Base-by-base conservation (phyloP, 768 basidiomycete species). In the Kwoniella heveanensis region DNA sequence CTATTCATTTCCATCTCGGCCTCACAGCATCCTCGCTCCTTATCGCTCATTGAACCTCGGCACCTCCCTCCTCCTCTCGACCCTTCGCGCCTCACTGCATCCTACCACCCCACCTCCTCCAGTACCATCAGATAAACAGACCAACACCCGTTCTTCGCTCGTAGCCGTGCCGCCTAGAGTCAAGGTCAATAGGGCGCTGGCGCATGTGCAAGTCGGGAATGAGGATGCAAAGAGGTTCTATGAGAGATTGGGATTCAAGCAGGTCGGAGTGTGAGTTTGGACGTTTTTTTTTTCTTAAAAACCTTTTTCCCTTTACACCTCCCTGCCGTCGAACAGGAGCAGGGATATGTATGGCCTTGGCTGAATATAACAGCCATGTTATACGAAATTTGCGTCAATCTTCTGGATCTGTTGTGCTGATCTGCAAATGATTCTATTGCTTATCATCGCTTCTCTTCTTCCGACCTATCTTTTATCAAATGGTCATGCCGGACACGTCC, bases 171-270 rank as follows among this genome's bases (percentile, higher is more conserved):
- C 65, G 10, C 65, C 72, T 19, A 60, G 77, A 30, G 69, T 72
- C 44, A 59, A 62, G 9, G 70, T 76, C 1, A 76, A 67, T n/a
- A 48, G 73, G 36, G 78, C 74, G 5, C 55, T 74, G 55, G 72
- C 66, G 19, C 72, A 74, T 54, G 73, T 75, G 2, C 78, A 76
- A 44, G 72, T 74, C 1, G 71, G 69, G 21, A 79, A 77, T 63
- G 73, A 74, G 2, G 71, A 65, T 26, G 78, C 74, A 7, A 77
- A 76, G 67, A 64, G 74, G 48, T 79, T 79, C 57, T 79, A 79
- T 51, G 73, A 74, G 56, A 68, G 68, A 49, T 63, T 67, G 39
- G 78, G 78, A 7, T 79, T 79, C 68, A 72, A 68, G 54, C 72
- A 68, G 32, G 61, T 58, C n/a, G 68, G 73, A 37, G 59, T 61